A percentile compares a stretch with the other conserved stretches of the same genome.
Evolutionary conservation across 164 flowering plant species (phyloP).

Genomic region (Houttuynia cordata): DNA sequence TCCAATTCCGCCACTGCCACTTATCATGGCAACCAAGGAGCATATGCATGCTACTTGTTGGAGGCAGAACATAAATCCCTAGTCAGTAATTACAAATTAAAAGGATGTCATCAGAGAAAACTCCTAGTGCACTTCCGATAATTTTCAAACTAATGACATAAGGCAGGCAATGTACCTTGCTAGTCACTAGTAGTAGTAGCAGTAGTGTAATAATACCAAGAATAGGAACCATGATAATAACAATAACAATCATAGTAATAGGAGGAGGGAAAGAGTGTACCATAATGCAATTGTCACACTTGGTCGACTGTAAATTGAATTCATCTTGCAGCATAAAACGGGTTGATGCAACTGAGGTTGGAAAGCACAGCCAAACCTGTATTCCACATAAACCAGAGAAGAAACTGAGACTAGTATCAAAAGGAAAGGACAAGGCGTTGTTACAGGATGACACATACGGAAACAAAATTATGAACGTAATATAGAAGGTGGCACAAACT

Average conservation of each 20-base stretch:
- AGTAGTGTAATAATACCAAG: too few species aligned
- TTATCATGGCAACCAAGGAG: slow-evolving; percentile 32
- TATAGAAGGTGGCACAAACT: too few species aligned
- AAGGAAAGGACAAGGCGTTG: too few species aligned
- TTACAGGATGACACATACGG: too few species aligned
- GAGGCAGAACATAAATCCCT: slow-evolving; percentile 69
- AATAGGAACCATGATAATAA: not conserved
- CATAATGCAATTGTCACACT: slow-evolving; percentile 73
- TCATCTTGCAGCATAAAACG: slow-evolving; percentile 77
- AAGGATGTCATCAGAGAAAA: too few species aligned
- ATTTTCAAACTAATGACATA: too few species aligned
- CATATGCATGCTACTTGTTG: slow-evolving; percentile 60
- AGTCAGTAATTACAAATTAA: not conserved
- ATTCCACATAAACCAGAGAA: not conserved
- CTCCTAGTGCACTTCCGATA: too few species aligned
- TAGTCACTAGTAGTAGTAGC: too few species aligned
- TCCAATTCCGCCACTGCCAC: slow-evolving; percentile 33
- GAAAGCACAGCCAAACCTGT: slow-evolving; percentile 54
- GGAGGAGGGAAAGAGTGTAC: slow-evolving; percentile 23
- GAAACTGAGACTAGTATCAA: too few species aligned
- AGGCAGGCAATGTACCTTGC: too few species aligned
- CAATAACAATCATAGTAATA: not conserved
- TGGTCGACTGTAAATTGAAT: slow-evolving; percentile 63
- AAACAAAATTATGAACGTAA: too few species aligned
- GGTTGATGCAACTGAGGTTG: slow-evolving; percentile 61